phyloP scores from a whole-genome alignment of 345 rosid species.

The Brassica cretica region DNA sequence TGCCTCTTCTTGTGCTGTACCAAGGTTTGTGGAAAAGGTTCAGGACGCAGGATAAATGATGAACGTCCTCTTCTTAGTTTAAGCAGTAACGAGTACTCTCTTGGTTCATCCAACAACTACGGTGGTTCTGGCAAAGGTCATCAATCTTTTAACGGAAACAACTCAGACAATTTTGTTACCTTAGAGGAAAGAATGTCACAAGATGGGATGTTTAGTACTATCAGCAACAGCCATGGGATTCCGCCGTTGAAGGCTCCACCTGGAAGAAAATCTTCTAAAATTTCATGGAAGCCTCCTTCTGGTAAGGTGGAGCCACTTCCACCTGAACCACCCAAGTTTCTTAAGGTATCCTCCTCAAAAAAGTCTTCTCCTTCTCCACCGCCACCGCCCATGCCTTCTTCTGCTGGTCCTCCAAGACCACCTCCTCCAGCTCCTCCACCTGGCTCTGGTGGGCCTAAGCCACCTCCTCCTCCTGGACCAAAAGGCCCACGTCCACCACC shows the following conservation, averaged over 20 bases:
- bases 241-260: neutral
- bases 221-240: neutral
- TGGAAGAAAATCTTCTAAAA: neutral
- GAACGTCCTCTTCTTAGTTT: neutral
- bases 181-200: neutral
- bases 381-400: conserved; percentile 1
- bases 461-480: conserved; percentile 3
- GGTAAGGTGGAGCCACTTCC: neutral
- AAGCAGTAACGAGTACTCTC: neutral
- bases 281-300: neutral
- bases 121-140: neutral
- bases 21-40: neutral
- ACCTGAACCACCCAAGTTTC: neutral
- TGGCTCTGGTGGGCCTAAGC: neutral
- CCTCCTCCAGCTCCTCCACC: conserved; percentile 6
- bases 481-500: conserved; percentile 1
- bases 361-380: neutral
- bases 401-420: neutral
- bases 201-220: neutral
- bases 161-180: neutral
- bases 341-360: neutral
- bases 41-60: neutral
- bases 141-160: neutral
- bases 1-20: neutral
- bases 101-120: neutral